Percentiles rank a stretch among this genome's conserved stretches.
Evolutionary conservation across 164 flowering plant genomes (phyloP).

Genomic region (Vitis rotundifolia): DNA sequence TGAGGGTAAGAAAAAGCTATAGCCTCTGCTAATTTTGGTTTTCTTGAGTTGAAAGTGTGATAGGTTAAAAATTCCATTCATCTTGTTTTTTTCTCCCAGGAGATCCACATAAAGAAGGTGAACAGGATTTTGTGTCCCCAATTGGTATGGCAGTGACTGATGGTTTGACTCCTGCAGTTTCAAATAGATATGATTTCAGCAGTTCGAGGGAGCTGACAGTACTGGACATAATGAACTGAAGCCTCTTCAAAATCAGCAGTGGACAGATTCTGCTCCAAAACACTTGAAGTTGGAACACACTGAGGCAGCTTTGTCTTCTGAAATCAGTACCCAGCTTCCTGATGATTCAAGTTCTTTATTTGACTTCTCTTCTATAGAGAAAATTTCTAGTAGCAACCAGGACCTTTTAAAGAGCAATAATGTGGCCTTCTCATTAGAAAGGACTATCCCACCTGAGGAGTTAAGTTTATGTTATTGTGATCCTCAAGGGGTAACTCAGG

Average conservation of each 20-base stretch:
- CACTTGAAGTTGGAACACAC: conserved; percentile 19
- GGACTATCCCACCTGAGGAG: conserved; percentile 56
- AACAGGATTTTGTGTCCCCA: conserved; percentile 4
- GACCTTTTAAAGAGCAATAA: conserved; percentile 18
- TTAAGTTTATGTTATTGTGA: conserved; percentile 73
- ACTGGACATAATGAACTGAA: conserved; percentile 7
- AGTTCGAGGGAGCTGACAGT: conserved; percentile 18
- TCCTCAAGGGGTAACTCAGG: conserved; percentile 92
- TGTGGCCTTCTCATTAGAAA: conserved; percentile 25
- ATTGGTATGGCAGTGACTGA: neutral
- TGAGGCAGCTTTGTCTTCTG: conserved; percentile 27
- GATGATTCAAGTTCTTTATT: conserved; percentile 47
- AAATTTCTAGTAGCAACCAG: conserved; percentile 14
- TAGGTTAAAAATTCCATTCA: too few relatives aligned
- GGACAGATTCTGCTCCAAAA: conserved; percentile 16
- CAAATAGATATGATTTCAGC: conserved; percentile 11
- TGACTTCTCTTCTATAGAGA: conserved; percentile 29
- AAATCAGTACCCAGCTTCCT: conserved; percentile 31
- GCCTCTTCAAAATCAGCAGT: conserved; percentile 6
- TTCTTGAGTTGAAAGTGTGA: too few relatives aligned
- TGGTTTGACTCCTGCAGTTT: neutral
- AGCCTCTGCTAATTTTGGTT: too few relatives aligned
- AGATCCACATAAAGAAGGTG: conserved; percentile 17
- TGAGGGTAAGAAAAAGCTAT: conserved; percentile 23
- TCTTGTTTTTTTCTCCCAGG: conserved; percentile 23